Conservation (phyloP, 2,329 filamentous ascomycete species). For the Trichothecium roseum region DNA sequence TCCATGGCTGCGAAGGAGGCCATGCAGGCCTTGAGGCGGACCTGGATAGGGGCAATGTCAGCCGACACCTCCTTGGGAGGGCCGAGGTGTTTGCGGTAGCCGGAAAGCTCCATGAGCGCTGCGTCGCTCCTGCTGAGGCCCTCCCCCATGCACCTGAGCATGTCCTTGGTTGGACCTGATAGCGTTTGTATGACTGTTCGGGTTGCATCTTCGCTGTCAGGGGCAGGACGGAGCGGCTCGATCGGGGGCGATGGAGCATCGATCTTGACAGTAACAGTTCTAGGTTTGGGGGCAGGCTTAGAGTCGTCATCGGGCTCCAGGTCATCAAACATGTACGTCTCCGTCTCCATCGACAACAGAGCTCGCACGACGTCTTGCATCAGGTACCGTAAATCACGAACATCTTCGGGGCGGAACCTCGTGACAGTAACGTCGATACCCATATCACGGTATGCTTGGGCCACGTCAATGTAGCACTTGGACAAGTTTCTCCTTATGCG, state of each 20-base stretch:
- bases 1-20: constrained; percentile 37
- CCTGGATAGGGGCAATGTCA: constrained; percentile 27
- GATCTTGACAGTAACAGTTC: constrained; percentile 7
- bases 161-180: constrained; percentile 32
- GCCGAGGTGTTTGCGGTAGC: constrained; percentile 35
- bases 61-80: constrained; percentile 29
- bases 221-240: constrained; percentile 3
- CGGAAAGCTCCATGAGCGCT: constrained; percentile 42
- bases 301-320: constrained; percentile 7
- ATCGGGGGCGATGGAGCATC: not conserved
- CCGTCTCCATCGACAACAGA: constrained; percentile 39
- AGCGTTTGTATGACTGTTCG: constrained; percentile 20
- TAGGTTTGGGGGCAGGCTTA: too few relatives aligned
- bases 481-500: constrained; percentile 32
- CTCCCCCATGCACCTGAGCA: constrained; percentile 35
- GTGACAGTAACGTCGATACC: constrained; percentile 46
- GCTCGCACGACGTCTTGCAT: constrained; percentile 45
- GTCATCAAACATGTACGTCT: constrained; percentile 33
- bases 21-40: constrained; percentile 30
- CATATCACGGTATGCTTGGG: constrained; percentile 44
- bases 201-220: constrained; percentile 8
- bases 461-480: constrained; percentile 43
- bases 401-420: constrained; percentile 38
- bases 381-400: constrained; percentile 39
- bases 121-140: constrained; percentile 37